These are phyloP conservation scores for Zymoseptoria tritici DNA, from an alignment of 2,329 filamentous ascomycete species.

Conservation along the genomic window DNA sequence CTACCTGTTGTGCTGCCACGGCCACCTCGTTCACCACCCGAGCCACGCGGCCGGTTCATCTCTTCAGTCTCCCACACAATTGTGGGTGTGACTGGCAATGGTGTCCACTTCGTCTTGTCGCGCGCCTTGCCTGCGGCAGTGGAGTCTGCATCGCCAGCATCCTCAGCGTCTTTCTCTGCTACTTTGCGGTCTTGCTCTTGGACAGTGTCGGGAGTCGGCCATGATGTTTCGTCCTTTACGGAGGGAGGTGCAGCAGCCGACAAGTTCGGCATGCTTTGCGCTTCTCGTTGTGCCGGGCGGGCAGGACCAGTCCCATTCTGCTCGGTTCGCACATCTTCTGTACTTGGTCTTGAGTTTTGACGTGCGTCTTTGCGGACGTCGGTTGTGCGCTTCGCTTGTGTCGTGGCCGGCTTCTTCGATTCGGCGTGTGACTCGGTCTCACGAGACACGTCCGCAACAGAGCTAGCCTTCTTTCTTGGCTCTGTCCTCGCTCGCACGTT, in stretches of 20 bases:
- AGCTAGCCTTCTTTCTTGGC: conserved; percentile 21
- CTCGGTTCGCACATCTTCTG: conserved; percentile 10
- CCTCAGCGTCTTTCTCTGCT: conserved; percentile 56
- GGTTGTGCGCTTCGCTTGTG: conserved; percentile 17
- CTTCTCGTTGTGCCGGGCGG: conserved; percentile 15
- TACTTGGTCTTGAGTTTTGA: conserved; percentile 13
- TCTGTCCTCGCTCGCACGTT: conserved; percentile 24
- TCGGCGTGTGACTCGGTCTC: conserved; percentile 12
- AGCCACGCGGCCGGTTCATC: conserved; percentile 19
- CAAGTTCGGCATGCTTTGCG: conserved; percentile 21
- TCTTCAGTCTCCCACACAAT: conserved; percentile 74
- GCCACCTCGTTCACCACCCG: conserved; percentile 46
- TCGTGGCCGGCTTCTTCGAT: conserved; percentile 15
- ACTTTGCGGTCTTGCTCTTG: conserved; percentile 65
- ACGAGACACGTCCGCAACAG: conserved; percentile 12
- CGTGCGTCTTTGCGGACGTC: conserved; percentile 11
- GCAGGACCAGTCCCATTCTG: background rate
- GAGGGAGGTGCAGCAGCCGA: conserved; percentile 45
- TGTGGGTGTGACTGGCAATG: conserved; percentile 72
- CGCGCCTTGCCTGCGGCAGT: conserved; percentile 46
- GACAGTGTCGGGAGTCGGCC: conserved; percentile 83
- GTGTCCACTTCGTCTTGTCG: conserved; percentile 77
- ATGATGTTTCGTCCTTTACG: conserved; percentile 68
- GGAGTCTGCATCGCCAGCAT: conserved; percentile 52
- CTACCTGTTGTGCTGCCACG: conserved; percentile 47